Conservation (phyloP, 352 stramenopile species). For the Phytophthora crassamura region DNA sequence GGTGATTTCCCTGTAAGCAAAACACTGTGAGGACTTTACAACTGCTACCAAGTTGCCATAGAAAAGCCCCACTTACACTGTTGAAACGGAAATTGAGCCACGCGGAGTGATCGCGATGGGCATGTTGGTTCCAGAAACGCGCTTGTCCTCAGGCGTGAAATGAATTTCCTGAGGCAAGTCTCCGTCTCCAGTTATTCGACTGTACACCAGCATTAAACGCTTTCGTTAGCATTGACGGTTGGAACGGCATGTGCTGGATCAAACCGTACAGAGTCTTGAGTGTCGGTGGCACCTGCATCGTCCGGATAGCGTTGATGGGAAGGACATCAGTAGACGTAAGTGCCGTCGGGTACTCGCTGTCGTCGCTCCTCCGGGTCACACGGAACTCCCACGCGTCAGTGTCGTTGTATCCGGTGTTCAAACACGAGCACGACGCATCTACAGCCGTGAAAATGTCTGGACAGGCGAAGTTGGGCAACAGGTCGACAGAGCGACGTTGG, state of each 20-base stretch:
- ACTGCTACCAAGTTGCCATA: not conserved
- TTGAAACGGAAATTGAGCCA: conserved; percentile 24
- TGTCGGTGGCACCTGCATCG: conserved; percentile 33
- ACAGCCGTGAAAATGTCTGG: conserved; percentile 43
- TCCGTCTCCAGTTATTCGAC: conserved; percentile 36
- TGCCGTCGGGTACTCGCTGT: conserved; percentile 23
- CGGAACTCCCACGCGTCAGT: conserved; percentile 36
- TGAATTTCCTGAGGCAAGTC: conserved; percentile 28
- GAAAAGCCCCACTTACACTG: conserved; percentile 31
- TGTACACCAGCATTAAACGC: conserved; percentile 2
- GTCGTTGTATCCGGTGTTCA: conserved; percentile 23
- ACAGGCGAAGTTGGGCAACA: conserved; percentile 36
- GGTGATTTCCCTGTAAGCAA: conserved; percentile 30
- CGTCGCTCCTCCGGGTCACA: conserved; percentile 10
- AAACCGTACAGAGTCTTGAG: conserved; percentile 36
- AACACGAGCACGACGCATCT: conserved; percentile 38
- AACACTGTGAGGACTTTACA: not conserved
- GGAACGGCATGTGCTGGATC: not conserved
- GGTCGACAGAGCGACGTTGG: conserved; percentile 24
- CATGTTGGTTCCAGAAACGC: conserved; percentile 27
- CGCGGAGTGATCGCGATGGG: conserved; percentile 29
- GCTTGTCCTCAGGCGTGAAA: conserved; percentile 34
- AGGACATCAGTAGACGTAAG: conserved; percentile 28
- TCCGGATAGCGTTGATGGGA: conserved; percentile 35
- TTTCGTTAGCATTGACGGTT: not conserved